phyloP scores from a whole-genome alignment of 306 rosid species.

The Dryas alaskensis region DNA sequence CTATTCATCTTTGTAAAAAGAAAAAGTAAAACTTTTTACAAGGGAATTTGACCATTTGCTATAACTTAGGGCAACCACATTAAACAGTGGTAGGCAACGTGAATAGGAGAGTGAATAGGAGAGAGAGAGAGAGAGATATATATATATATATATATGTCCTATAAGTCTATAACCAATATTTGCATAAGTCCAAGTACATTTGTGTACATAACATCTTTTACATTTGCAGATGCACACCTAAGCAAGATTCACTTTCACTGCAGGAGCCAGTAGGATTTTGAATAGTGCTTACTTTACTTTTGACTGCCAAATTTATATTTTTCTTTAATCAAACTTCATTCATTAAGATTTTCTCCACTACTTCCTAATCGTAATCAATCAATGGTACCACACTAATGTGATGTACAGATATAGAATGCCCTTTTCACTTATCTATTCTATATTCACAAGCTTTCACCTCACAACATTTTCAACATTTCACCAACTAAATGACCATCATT shows the following conservation, averaged over 20 bases:
- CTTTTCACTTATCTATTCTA: not conserved
- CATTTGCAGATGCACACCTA: not conserved
- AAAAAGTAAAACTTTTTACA: constrained; percentile 7
- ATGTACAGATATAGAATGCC: not conserved
- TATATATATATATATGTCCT: not conserved
- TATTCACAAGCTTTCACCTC: not conserved
- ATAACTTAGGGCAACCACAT: not conserved
- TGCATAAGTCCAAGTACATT: not conserved
- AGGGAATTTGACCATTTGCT: not conserved
- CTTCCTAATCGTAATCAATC: not conserved
- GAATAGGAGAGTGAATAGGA: too few relatives aligned
- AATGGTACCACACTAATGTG: constrained; percentile 2
- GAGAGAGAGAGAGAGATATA: too few relatives aligned
- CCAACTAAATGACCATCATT: not conserved
- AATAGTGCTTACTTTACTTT: constrained; percentile 12
- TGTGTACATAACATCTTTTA: not conserved
- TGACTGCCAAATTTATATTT: constrained; percentile 2
- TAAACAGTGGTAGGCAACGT: not conserved
- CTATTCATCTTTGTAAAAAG: not conserved
- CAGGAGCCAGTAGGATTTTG: constrained; percentile 8
- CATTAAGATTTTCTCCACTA: not conserved
- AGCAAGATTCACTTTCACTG: constrained; percentile 2
- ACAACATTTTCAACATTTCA: not conserved
- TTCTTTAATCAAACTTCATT: not conserved
- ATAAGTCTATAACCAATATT: not conserved